These are phyloP conservation scores for Clarkia xantiana DNA, from an alignment of 345 rosid species.

Conservation along the genomic window DNA sequence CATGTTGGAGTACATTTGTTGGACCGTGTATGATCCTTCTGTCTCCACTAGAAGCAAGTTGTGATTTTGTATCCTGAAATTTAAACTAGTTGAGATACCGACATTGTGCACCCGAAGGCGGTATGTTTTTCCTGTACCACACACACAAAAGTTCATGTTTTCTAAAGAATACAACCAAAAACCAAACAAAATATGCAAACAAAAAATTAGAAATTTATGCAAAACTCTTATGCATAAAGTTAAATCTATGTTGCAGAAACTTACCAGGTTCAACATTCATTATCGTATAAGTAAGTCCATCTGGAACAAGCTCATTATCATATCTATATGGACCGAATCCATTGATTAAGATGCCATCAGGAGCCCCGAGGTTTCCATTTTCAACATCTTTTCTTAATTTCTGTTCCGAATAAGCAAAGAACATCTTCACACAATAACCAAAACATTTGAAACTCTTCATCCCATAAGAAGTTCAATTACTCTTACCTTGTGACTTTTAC, in stretches of 20 bases:
- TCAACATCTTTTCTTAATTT: slow-evolving; percentile 60
- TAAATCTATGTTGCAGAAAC: neutral
- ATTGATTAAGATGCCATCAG: slow-evolving; percentile 66
- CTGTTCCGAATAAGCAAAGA: slow-evolving; percentile 24
- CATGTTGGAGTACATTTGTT: slow-evolving; percentile 67
- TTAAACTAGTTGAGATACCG: slow-evolving; percentile 78
- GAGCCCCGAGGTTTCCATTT: slow-evolving; percentile 45
- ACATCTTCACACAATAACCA: slow-evolving; percentile 2
- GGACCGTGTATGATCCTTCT: slow-evolving; percentile 85
- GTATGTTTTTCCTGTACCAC: slow-evolving; percentile 58
- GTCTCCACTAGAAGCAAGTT: slow-evolving; percentile 83
- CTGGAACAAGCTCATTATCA: slow-evolving; percentile 31
- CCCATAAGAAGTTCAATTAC: neutral
- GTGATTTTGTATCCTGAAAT: slow-evolving; percentile 81
- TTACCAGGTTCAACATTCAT: slow-evolving; percentile 77
- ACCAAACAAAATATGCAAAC: neutral
- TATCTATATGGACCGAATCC: slow-evolving; percentile 76
- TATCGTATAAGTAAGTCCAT: slow-evolving; percentile 41
- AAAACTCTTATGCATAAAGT: slow-evolving; percentile 1
- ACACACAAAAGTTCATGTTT: slow-evolving; percentile 7
- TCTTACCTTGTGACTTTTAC: slow-evolving; percentile 64
- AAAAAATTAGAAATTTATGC: neutral
- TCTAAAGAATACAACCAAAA: neutral
- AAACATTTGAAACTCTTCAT: slow-evolving; percentile 4
- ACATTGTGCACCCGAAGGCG: slow-evolving; percentile 77